Conservation (phyloP, 257 asterid species). For the Fraxinus pennsylvanica region DNA sequence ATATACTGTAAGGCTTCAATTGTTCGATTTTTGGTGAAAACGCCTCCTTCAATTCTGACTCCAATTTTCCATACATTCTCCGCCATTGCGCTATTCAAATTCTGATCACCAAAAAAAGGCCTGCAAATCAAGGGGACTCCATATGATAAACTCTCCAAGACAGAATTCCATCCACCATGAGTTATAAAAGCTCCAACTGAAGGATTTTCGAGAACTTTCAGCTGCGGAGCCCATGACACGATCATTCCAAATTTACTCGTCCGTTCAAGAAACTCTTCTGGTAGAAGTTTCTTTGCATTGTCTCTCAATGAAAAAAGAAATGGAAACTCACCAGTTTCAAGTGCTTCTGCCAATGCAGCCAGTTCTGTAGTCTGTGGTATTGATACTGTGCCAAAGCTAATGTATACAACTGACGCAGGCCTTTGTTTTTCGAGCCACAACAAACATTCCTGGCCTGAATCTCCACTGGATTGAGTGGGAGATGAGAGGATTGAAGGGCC, state of each 20-base stretch:
- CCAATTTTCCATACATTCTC: conserved; percentile 55
- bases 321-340: conserved; percentile 45
- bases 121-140: conserved; percentile 70
- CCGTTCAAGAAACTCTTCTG: conserved; percentile 52
- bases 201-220: conserved; percentile 40
- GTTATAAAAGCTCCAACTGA: conserved; percentile 55
- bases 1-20: conserved; percentile 31
- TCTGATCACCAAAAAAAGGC: conserved; percentile 75
- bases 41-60: conserved; percentile 41
- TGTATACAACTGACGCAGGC: conserved; percentile 46
- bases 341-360: conserved; percentile 54
- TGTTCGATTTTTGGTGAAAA: conserved; percentile 33
- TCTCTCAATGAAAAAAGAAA: conserved; percentile 62
- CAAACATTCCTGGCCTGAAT: conserved; percentile 31
- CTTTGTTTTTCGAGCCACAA: conserved; percentile 28
- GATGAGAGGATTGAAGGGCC: conserved; percentile 21
- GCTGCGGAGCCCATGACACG: conserved; percentile 74
- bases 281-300: conserved; percentile 35
- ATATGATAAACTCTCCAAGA: conserved; percentile 48
- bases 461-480: background rate
- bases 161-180: conserved; percentile 85
- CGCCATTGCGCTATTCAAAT: conserved; percentile 54
- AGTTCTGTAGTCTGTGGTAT: conserved; percentile 56
- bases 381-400: conserved; percentile 56
- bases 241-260: conserved; percentile 42